phyloP scores from a whole-genome alignment of 2,329 filamentous ascomycete species.

The Didymella pinodella region DNA sequence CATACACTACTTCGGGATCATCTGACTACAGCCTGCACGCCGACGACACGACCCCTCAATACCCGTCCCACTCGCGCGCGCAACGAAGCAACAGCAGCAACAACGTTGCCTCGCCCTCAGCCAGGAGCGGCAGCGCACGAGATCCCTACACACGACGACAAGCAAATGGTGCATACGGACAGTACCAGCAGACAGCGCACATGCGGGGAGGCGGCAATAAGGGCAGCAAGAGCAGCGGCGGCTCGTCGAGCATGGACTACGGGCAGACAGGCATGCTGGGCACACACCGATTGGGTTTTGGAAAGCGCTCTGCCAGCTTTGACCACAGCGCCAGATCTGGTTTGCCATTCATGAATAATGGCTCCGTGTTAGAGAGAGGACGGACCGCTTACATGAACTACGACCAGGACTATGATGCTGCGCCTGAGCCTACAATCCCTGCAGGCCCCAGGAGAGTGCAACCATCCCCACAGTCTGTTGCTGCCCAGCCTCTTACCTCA shows the following conservation, averaged over 20 bases:
- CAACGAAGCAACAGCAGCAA: conserved; percentile 84
- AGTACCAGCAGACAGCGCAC: conserved; percentile 43
- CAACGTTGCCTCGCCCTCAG: conserved; percentile 60
- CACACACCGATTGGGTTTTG: conserved; percentile 64
- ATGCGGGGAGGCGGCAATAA: conserved; percentile 60
- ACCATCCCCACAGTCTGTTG: conserved; percentile 53
- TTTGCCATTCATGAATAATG: conserved; percentile 45
- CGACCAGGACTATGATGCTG: conserved; percentile 75
- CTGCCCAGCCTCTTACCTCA: conserved; percentile 51
- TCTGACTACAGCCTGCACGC: conserved; percentile 61
- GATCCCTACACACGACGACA: conserved; percentile 38
- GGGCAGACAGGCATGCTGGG: conserved; percentile 66
- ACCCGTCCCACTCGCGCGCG: conserved; percentile 58
- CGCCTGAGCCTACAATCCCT: conserved; percentile 84
- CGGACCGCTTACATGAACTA: conserved; percentile 55
- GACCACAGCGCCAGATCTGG: conserved; percentile 60
- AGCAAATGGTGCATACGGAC: conserved; percentile 36
- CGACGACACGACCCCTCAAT: conserved; percentile 51
- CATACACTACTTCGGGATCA: conserved; percentile 66
- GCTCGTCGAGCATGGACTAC: conserved; percentile 70
- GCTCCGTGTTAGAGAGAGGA: conserved; percentile 56
- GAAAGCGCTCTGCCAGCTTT: conserved; percentile 75
- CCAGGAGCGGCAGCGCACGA: conserved; percentile 47
- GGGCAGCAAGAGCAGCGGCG: conserved; percentile 74
- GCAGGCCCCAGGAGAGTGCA: conserved; percentile 72